Evolutionary conservation across 129 eudicot genomes (phyloP), one percentile per base, ranked within the genome.

Genomic region (Escallonia rubra): DNA sequence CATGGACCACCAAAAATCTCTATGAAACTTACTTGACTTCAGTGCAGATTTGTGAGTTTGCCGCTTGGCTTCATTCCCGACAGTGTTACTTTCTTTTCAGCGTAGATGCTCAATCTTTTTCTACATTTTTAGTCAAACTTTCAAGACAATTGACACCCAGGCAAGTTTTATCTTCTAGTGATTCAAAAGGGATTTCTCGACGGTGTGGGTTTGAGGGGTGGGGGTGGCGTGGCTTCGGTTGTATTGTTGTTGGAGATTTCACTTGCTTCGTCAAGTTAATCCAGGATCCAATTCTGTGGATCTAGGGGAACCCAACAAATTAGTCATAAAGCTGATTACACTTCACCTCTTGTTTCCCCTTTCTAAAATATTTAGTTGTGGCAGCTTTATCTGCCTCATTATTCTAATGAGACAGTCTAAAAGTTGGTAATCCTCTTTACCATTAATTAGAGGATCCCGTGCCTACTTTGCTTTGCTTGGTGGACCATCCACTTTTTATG

Each of bases 371-470:
- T 7, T 8, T 52, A 50, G 41, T 57, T 45, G 54, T 14, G 69
- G 50, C 74, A 61, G 69, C 79, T 67, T 74, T 74, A 44, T 74
- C 58, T 43, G 43, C 40, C 40, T 41, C 48, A 39, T 70, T 70
- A 41, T 50, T 15, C 7, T 61, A 54, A 74, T 16, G 15, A 9
- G 46, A 34, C 56, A 41, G 10, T 56, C 8, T 43, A 57, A 58
- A n/a, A 3, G 41, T 16, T 45, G 44, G 59, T 59, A 47, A 47
- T 4, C 66, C 66, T 5, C 34, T 54, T 54, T 54, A 54, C 59
- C 13, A 14, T 6, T 13, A 54, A 12, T 54, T 54, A 3, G 34
- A 23, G 34, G 34, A 54, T 54, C 59, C 34, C 13, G 38, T 5
- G 55, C 55, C 10, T 50, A 50, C 55, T 50, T 50, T 50, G 11